Conservation (phyloP, 2,329 filamentous ascomycete species). For the Monilinia laxa region DNA sequence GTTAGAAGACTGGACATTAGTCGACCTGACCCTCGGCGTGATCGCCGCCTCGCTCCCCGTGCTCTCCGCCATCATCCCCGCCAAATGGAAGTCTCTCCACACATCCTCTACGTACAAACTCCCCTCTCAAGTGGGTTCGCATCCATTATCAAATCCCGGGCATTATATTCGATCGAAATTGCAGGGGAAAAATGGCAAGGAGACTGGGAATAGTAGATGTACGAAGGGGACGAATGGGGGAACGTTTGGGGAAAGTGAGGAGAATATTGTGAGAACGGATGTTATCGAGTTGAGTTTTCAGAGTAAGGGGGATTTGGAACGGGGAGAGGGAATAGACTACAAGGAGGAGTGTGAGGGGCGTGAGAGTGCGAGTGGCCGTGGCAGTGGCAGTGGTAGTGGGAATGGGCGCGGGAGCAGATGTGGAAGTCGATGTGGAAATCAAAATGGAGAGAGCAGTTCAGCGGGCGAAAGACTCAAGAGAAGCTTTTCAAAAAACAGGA, state of each 20-base stretch:
- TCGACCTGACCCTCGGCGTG: conserved; percentile 41
- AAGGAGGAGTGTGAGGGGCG: not conserved
- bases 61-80: conserved; percentile 35
- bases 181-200: no score
- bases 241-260: conserved; percentile 24
- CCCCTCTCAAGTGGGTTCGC: not conserved
- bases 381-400: not conserved
- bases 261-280: conserved; percentile 30
- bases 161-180: not conserved
- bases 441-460: not conserved
- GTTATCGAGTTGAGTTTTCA: conserved; percentile 28
- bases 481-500: not conserved
- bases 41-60: conserved; percentile 42
- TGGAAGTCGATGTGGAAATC: no score
- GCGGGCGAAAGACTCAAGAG: not conserved
- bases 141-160: not conserved
- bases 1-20: conserved; percentile 38
- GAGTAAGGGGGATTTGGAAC: conserved; percentile 18
- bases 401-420: no score
- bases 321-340: not conserved
- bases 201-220: not conserved
- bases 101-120: not conserved
- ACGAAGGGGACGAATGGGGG: not conserved
- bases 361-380: not conserved
- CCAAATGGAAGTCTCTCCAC: conserved; percentile 25